These are phyloP conservation scores for Truncatella angustata DNA, from an alignment of 2,329 filamentous ascomycete genomes.

Conservation along the genomic window DNA sequence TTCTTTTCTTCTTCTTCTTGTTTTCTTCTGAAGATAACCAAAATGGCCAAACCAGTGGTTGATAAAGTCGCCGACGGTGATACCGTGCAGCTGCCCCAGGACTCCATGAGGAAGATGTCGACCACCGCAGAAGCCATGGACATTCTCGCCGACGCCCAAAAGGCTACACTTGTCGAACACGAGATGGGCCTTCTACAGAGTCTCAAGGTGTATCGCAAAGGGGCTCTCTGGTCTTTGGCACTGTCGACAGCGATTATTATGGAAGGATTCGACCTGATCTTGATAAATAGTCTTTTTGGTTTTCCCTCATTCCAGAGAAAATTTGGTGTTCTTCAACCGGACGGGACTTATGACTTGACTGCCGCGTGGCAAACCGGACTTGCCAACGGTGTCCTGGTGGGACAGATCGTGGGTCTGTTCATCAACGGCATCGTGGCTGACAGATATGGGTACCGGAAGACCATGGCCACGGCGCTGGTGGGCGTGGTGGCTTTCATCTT, in stretches of 20 bases:
- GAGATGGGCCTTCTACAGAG: slow-evolving; percentile 26
- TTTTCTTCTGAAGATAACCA: not conserved
- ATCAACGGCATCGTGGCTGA: slow-evolving; percentile 19
- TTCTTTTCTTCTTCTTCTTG: not conserved
- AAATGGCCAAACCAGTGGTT: not conserved
- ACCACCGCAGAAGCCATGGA: not conserved
- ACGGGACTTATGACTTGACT: slow-evolving; percentile 23
- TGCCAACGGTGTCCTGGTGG: slow-evolving; percentile 16
- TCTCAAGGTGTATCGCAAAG: slow-evolving; percentile 26
- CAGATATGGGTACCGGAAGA: slow-evolving; percentile 27
- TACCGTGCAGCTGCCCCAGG: not conserved
- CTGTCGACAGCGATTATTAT: slow-evolving; percentile 32
- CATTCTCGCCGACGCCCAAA: not conserved
- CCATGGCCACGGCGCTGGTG: slow-evolving; percentile 25
- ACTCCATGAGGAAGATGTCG: not conserved
- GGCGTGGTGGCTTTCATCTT: slow-evolving; percentile 28
- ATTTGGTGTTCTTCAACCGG: slow-evolving; percentile 21
- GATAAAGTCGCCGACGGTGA: not conserved
- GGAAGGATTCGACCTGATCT: slow-evolving; percentile 31
- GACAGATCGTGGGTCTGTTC: slow-evolving; percentile 2
- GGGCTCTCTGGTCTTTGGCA: slow-evolving; percentile 27
- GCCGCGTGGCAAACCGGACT: slow-evolving; percentile 29
- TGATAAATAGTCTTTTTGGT: slow-evolving; percentile 29
- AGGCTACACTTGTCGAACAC: slow-evolving; percentile 30
- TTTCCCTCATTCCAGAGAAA: slow-evolving; percentile 29